Evolutionary conservation across 768 basidiomycete species (phyloP).

Genomic region (Tricholoma terreum): DNA sequence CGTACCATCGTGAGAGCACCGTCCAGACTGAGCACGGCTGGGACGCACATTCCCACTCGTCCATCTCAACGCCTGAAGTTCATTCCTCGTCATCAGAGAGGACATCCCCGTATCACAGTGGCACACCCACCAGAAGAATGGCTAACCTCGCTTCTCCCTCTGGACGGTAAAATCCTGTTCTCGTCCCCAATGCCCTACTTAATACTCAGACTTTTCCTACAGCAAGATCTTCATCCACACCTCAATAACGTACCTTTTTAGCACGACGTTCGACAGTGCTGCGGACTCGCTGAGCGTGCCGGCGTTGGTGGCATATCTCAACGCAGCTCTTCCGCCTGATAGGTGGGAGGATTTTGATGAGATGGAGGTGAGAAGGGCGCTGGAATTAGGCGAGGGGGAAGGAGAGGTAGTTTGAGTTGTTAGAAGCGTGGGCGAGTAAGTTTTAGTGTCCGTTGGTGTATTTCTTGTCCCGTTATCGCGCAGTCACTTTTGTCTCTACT

Average conservation of each 20-base stretch:
- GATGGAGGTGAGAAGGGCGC: constrained; percentile 57
- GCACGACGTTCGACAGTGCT: constrained; percentile 56
- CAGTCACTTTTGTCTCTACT: neutral
- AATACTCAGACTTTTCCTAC: constrained; percentile 7
- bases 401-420: neutral
- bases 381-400: constrained; percentile 28
- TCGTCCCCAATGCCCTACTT: neutral
- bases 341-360: constrained; percentile 84
- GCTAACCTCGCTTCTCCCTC: constrained; percentile 58
- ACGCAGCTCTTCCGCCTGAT: constrained; percentile 71
- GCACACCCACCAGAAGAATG: constrained; percentile 29
- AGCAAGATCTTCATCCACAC: constrained; percentile 59
- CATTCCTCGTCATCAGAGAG: neutral
- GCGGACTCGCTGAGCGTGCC: constrained; percentile 70
- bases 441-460: neutral
- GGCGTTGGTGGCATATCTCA: constrained; percentile 65
- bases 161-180: constrained; percentile 51
- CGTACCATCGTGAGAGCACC: neutral
- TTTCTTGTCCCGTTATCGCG: too few relatives aligned
- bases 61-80: constrained; percentile 13
- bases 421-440: neutral
- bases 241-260: constrained; percentile 63
- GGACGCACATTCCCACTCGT: constrained; percentile 16
- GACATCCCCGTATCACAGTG: neutral
- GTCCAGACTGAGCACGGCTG: neutral